Base-by-base conservation (phyloP, 805 yeast genomes). In the Metschnikowia hibisci region DNA sequence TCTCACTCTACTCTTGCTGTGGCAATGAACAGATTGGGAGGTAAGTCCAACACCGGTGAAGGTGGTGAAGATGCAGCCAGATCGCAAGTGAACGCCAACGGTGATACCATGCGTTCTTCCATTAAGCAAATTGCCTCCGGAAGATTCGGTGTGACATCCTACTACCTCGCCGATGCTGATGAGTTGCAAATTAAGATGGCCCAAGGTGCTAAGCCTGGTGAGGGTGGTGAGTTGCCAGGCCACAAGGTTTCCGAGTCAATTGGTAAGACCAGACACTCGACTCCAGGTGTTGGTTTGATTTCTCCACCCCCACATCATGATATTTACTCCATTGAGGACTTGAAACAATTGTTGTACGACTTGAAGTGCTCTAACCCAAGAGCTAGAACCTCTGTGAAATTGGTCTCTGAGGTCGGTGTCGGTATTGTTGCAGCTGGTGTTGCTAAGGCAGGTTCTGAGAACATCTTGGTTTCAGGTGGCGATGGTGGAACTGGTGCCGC, bases 401-500 rank as follows among this genome's bases (percentile, higher is more conserved):
- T 91, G 57, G 99, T 93, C 13, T 87, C 96, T 22, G 99, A 91
- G 69, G 98, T 93, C 47, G 99, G 99, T 72, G 98, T 91, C 42
- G 99, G 99, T 74, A 89, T 93, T 61, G 91, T 93, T 62, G 98
- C 98, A 22, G 88, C 97, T 34, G 99, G 99, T 78, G 99, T 91
- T 23, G 98, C 98, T 47, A 91, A 91, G 71, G 99, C 99, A 14
- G 95, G 93, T 62, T 96, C 98, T 11, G 98, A 93, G 63, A 96
- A 91, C 62, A 85, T 91, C 58, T 77, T 91, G 62, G 87, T 91
- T 52, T 87, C 96, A 47, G 98, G 98, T 59, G 97, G 95, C 61
- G 98, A 91, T 67, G 99, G 99, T 79, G 99, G 99, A 74, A 91
- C 99, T 45, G 99, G 99, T 82, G 99, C 99, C 46, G 91, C 96